phyloP scores from a whole-genome alignment of 2,329 filamentous ascomycete genomes.

The Aspergillus sp. region DNA sequence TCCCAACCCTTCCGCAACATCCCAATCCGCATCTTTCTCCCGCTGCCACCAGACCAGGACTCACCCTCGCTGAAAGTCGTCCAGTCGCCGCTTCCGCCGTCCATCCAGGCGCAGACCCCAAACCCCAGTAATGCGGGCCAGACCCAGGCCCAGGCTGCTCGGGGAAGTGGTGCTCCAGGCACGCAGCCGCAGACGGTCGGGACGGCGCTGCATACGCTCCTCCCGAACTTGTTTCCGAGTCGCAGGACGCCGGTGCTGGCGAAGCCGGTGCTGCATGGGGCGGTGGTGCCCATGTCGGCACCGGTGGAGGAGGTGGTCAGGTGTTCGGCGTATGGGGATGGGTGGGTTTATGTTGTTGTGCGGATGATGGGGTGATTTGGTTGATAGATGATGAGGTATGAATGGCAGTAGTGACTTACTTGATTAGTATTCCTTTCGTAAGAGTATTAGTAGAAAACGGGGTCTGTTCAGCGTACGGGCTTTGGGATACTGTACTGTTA shows the following conservation, averaged over 20 bases:
- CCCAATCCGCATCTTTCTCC: slow-evolving; percentile 82
- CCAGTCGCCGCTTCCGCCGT: slow-evolving; percentile 60
- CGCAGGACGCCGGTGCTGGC: slow-evolving; percentile 75
- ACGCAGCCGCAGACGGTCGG: slow-evolving; percentile 61
- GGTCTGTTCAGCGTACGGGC: too few relatives aligned
- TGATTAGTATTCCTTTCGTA: too few relatives aligned
- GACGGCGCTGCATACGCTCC: slow-evolving; percentile 60
- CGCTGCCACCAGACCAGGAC: slow-evolving; percentile 49
- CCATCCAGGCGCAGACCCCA: slow-evolving; percentile 26
- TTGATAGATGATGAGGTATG: too few relatives aligned
- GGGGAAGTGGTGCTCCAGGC: slow-evolving; percentile 10
- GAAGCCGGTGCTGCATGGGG: slow-evolving; percentile 76
- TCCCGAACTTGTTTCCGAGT: slow-evolving; percentile 81
- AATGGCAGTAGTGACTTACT: too few relatives aligned
- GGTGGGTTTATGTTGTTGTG: slow-evolving; percentile 78
- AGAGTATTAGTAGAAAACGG: too few relatives aligned
- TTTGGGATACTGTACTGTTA: too few relatives aligned
- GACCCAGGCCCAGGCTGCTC: slow-evolving; percentile 13
- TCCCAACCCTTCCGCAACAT: slow-evolving; percentile 68
- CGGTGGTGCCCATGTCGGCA: slow-evolving; percentile 67
- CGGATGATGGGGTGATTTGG: slow-evolving; percentile 50
- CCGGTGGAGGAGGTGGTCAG: slow-evolving; percentile 74
- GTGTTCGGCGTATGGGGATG: slow-evolving; percentile 79
- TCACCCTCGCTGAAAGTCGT: slow-evolving; percentile 53
- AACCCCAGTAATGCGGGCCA: slow-evolving; percentile 16